Base-by-base conservation (phyloP, 2,329 filamentous ascomycete genomes). In the Zymoseptoria pseudotritici region DNA sequence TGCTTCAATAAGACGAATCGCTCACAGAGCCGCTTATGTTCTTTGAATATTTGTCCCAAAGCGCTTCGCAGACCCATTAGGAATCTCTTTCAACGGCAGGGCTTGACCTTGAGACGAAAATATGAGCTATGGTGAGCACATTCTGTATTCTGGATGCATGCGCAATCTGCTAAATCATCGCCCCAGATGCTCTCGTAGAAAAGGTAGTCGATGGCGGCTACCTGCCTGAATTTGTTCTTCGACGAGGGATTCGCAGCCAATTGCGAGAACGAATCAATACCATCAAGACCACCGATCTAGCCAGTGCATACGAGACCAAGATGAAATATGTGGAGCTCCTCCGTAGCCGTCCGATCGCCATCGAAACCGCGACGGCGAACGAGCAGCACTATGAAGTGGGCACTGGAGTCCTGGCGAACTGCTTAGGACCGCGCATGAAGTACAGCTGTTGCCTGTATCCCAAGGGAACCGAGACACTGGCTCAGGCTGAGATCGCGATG, bases 361-460 rank as follows among this genome's bases (percentile, higher is more conserved):
- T 89, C 65, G 83, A 87, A 71, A 88, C 86, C 0, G 79, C 78
- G 3, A 76, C 79, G 2, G 86, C 87, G 21, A 89, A 89, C 70
- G 76, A 82, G 67, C 86, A 89, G 77, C 86, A 89, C 73, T 89
- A 90, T 69, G 86, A 89, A 74, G 86, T 89, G 50, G 85, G 84
- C 49, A 87, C 86, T 0, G 83, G 83, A 3, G 82, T 89, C 22
- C 72, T 89, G 50, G 73, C 75, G 26, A 82, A 80, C 26, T 85
- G 81, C 71, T 75, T 90, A 11, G 87, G 87, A 0, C 84, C 85
- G 3, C 76, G 86, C 58, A 89, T 89, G 85, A 89, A 89, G 78
- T 90, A 89, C 71, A 86, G 82, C n/a, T 80, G 78, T 64, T 87
- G 83, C 70, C 75, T 87, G 68, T 89, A 89, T 71, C 81, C 82